phyloP scores from a whole-genome alignment of 2,329 filamentous ascomycete genomes.

The Rhynchosporium secalis region DNA sequence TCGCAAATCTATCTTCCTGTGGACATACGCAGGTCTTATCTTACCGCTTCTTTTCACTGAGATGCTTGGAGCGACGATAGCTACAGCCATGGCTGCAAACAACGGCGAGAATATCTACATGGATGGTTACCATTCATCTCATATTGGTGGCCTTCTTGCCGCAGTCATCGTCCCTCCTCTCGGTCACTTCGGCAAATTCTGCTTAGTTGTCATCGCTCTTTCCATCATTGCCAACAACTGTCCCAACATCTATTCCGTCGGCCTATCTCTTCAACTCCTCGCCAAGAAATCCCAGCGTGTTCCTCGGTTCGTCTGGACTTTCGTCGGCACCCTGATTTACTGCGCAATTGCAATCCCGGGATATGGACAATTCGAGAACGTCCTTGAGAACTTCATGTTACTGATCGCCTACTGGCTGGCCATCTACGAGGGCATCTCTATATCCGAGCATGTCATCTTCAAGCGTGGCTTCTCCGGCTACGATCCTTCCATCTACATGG shows the following conservation, averaged over 20 bases:
- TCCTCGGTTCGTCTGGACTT: conserved; percentile 68
- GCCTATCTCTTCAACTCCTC: conserved; percentile 66
- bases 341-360: conserved; percentile 70
- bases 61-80: conserved; percentile 70
- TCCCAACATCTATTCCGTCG: conserved; percentile 71
- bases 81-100: conserved; percentile 61
- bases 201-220: conserved; percentile 64
- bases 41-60: conserved; percentile 73
- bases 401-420: conserved; percentile 72
- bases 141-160: conserved; percentile 66
- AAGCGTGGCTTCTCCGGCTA: conserved; percentile 62
- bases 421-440: conserved; percentile 67
- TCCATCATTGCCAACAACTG: conserved; percentile 71
- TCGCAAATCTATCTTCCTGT: conserved; percentile 63
- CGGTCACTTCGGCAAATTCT: conserved; percentile 71
- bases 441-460: conserved; percentile 70
- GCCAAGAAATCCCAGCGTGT: conserved; percentile 57
- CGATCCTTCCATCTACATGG: conserved; percentile 57
- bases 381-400: conserved; percentile 71
- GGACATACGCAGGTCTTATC: conserved; percentile 68
- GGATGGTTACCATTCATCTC: conserved; percentile 54
- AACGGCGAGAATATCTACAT: conserved; percentile 54
- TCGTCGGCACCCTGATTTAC: conserved; percentile 61
- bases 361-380: conserved; percentile 62
- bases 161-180: conserved; percentile 63